phyloP scores from a whole-genome alignment of 1,284 basidiomycete genomes.

The Xerocomus nothofagi region DNA sequence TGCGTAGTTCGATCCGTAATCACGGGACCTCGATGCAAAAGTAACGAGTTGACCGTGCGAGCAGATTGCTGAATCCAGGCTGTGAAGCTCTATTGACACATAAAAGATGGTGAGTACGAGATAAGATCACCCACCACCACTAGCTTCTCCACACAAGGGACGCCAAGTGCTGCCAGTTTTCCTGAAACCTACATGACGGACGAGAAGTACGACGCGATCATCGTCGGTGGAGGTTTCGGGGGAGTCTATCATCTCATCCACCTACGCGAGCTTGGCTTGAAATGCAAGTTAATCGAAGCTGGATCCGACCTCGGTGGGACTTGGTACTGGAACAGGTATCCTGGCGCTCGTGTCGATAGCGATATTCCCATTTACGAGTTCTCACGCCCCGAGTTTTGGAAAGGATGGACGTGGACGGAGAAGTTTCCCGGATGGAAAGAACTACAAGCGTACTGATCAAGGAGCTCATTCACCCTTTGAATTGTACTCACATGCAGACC shows the following conservation, averaged over 20 bases:
- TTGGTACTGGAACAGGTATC: slow-evolving; percentile 24
- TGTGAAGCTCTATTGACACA: no score
- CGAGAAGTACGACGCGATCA: slow-evolving; percentile 19
- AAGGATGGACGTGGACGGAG: slow-evolving; percentile 23
- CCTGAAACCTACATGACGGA: slow-evolving; percentile 6
- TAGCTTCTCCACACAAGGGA: no score
- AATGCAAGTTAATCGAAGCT: slow-evolving; percentile 22
- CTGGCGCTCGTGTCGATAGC: slow-evolving; percentile 21
- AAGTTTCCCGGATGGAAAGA: no score
- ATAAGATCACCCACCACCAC: no score
- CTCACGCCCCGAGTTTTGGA: slow-evolving; percentile 18
- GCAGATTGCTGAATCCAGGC: no score
- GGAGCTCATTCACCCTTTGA: neutral
- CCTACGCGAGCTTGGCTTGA: slow-evolving; percentile 11
- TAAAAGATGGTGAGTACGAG: no score
- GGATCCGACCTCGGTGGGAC: slow-evolving; percentile 18
- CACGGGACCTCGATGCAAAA: no score
- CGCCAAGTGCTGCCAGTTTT: no score
- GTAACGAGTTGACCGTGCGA: no score
- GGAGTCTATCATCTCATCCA: slow-evolving; percentile 19
- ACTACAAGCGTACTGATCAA: slow-evolving; percentile 5
- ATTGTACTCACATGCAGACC: neutral
- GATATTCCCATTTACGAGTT: slow-evolving; percentile 21
- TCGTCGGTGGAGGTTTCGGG: slow-evolving; percentile 20
- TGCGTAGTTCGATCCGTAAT: no score